These are phyloP conservation scores for Penicillium pulvis DNA, from an alignment of 495 filamentous ascomycete genomes.

Conservation along the genomic window DNA sequence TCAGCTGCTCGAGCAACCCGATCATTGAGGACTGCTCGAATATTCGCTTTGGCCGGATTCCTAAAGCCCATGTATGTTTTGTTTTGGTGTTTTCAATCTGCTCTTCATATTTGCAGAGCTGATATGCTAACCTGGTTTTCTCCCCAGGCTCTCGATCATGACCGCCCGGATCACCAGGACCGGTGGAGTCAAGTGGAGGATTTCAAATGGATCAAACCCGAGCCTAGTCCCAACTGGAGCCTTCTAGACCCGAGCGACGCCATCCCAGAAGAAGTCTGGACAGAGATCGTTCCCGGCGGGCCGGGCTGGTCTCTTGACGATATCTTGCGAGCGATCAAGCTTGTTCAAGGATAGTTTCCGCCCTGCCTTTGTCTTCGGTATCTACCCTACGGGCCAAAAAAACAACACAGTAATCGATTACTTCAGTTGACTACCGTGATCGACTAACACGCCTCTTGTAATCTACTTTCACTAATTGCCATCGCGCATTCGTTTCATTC, in stretches of 20 bases:
- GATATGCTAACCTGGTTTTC: not conserved
- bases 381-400: not conserved
- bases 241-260: slow-evolving; percentile 62
- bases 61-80: slow-evolving; percentile 63
- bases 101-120: not conserved
- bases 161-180: slow-evolving; percentile 51
- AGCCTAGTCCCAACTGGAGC: slow-evolving; percentile 87
- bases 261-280: slow-evolving; percentile 68
- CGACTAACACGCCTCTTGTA: not conserved
- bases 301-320: slow-evolving; percentile 65
- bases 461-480: not conserved
- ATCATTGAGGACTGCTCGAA: slow-evolving; percentile 88
- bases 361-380: not conserved
- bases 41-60: slow-evolving; percentile 78
- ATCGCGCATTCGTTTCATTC: not conserved
- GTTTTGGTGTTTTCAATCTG: not conserved
- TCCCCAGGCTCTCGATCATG: slow-evolving; percentile 39
- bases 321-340: slow-evolving; percentile 62
- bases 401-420: not conserved
- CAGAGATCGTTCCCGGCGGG: slow-evolving; percentile 64
- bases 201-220: slow-evolving; percentile 93
- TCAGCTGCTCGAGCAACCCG: slow-evolving; percentile 78
- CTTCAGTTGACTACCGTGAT: not conserved
- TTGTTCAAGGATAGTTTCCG: slow-evolving; percentile 29
- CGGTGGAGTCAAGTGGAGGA: slow-evolving; percentile 91